A percentile compares a stretch with the other conserved stretches of the same genome.
Conservation (phyloP, 2,329 filamentous ascomycete genomes). For the Diaporthe sp. region DNA sequence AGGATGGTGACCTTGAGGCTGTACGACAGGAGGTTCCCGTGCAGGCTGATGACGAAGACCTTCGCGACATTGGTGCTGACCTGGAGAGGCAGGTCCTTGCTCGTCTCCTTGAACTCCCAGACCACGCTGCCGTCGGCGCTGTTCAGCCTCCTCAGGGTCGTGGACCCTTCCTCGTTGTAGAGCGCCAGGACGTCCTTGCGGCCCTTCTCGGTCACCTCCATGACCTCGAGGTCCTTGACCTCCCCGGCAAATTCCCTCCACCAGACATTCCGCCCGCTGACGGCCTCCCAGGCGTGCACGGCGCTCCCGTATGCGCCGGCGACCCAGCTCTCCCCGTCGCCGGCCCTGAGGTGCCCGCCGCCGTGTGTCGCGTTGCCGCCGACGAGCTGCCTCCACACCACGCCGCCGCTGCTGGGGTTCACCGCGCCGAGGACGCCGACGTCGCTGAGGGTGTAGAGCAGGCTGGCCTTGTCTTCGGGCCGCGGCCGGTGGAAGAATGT, state of each 20-base stretch:
- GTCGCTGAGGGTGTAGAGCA: conserved; percentile 93
- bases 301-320: conserved; percentile 78
- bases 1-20: conserved; percentile 82
- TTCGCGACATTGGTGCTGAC: conserved; percentile 77
- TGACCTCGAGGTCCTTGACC: conserved; percentile 80
- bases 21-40: conserved; percentile 77
- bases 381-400: conserved; percentile 89
- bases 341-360: conserved; percentile 74
- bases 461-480: conserved; percentile 83
- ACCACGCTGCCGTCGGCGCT: conserved; percentile 79
- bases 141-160: conserved; percentile 78
- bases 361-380: conserved; percentile 62
- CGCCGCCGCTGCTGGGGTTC: conserved; percentile 85
- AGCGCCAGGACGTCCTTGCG: conserved; percentile 81
- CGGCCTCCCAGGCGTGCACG: conserved; percentile 86
- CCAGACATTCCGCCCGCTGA: conserved; percentile 86
- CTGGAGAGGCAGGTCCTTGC: conserved; percentile 80
- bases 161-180: conserved; percentile 69
- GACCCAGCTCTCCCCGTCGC: conserved; percentile 83
- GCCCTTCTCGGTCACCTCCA: conserved; percentile 75
- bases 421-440: conserved; percentile 87
- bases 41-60: conserved; percentile 84
- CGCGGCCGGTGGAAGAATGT: conserved; percentile 96
- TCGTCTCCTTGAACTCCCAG: conserved; percentile 82
- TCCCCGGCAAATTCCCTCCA: conserved; percentile 70